Evolutionary conservation across 257 asterid genomes (phyloP), one percentile per base, ranked within the genome.

Genomic region (Primulina tabacum): DNA sequence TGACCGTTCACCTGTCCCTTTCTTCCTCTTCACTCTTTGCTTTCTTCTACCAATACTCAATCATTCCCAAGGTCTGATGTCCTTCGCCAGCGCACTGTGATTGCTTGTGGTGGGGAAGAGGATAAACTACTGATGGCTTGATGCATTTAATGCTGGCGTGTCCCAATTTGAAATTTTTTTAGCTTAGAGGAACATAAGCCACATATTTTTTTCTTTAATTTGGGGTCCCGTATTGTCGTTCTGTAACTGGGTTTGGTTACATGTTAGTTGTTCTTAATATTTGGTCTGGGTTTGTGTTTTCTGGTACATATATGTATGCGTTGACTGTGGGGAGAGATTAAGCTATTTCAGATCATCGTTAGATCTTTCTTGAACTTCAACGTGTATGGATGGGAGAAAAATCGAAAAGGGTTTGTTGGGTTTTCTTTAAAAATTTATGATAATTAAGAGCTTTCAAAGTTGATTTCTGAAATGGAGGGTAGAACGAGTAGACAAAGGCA

Each of bases 401-500:
- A 37, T 10, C 16, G 14, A 14, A 3, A 20, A 16, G 1, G 60
- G 26, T 40, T 17, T 60, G 28, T 6, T 80, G 58, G 62, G 67
- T 47, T 65, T 60, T 72, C 33, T 47, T 65, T 6, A 58, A 37
- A 43, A 9, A 20, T 14, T 62, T 37, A 59, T 69, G 72, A 9
- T 24, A 20, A 50, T 35, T 68, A 62, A 30, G 64, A 30, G 67
- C 64, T 60, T 67, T 63, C 20, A 9, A 33, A 73, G 55, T 67
- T 60, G 37, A 56, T 68, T 62, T 53, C 32, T 28, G 1, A 1
- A 59, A 72, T 92, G 95, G 87, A 17, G 88, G 77, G 60, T 50
- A 81, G 87, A 65, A 82, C 80, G 87, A 88, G 82, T 82, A 90
- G 85, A 58, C 80, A 83, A 4, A 66, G 85, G 71, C 81, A 82